Evolutionary conservation across 306 rosid species (phyloP).

Genomic region (Macrotyloma uniflorum): DNA sequence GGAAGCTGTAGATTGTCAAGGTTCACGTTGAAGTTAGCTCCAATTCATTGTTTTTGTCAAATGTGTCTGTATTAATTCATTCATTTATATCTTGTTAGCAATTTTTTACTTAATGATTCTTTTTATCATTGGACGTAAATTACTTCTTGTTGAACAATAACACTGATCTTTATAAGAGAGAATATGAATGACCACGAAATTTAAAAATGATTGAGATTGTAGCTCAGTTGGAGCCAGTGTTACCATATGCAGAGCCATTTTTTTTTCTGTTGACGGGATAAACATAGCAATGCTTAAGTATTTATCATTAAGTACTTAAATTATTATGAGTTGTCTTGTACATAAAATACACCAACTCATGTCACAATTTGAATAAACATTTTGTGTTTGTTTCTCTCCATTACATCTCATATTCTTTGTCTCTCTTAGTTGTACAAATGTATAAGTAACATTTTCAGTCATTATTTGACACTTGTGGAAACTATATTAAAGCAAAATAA

Average conservation of each 20-base stretch:
- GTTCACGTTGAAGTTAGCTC: conserved; percentile 44
- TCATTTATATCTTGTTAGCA: conserved; percentile 48
- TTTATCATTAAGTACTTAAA: neutral
- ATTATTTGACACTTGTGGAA: neutral
- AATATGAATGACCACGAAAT: conserved; percentile 45
- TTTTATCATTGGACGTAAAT: conserved; percentile 40
- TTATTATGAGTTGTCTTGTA: neutral
- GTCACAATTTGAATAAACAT: neutral
- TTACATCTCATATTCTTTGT: too few species aligned
- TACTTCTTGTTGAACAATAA: conserved; percentile 30
- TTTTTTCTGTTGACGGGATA: neutral
- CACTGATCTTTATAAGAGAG: conserved; percentile 32
- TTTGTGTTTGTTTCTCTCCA: too few species aligned
- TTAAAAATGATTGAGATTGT: conserved; percentile 34
- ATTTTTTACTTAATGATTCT: conserved; percentile 14
- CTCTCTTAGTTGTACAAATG: too few species aligned
- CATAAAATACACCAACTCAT: neutral
- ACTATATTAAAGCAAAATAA: neutral
- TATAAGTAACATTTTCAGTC: too few species aligned
- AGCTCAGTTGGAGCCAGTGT: neutral
- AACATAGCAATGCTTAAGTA: too few species aligned
- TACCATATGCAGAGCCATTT: neutral
- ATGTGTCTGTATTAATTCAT: conserved; percentile 58
- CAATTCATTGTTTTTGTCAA: conserved; percentile 33
- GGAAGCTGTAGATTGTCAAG: conserved; percentile 50